Conservation (phyloP, 192 early-diverging fungal genomes). For the Kickxella alabastrina region DNA sequence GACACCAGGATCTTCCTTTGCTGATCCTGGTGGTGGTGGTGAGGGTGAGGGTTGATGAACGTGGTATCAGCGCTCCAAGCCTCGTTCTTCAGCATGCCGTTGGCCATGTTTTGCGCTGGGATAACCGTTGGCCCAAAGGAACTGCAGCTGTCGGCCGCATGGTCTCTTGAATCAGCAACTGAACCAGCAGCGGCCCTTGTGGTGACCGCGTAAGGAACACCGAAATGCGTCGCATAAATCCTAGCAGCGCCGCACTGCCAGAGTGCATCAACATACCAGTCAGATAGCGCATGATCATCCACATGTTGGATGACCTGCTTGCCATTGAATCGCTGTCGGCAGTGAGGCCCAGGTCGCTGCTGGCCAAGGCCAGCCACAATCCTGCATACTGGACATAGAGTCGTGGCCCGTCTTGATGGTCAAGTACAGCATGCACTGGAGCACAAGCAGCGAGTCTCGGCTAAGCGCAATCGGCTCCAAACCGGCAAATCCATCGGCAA, state of each 20-base stretch:
- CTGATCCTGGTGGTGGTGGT: not conserved
- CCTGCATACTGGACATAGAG: conserved; percentile 25
- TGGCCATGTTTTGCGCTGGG: conserved; percentile 7
- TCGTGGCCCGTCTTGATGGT: conserved; percentile 17
- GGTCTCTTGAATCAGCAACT: conserved; percentile 19
- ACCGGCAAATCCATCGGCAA: not conserved
- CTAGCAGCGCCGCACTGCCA: conserved; percentile 27
- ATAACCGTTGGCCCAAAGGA: conserved; percentile 10
- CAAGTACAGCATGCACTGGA: conserved; percentile 47
- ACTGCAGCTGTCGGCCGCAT: conserved; percentile 14
- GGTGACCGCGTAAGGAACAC: conserved; percentile 45
- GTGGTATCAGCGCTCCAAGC: conserved; percentile 27
- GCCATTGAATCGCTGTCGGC: not conserved
- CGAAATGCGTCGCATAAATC: conserved; percentile 27
- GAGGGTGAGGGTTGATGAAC: conserved; percentile 3
- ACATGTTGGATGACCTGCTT: conserved; percentile 11
- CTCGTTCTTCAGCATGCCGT: conserved; percentile 17
- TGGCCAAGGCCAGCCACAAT: conserved; percentile 33
- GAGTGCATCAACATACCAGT: conserved; percentile 18
- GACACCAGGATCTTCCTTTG: conserved; percentile 14
- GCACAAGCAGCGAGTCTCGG: conserved; percentile 32
- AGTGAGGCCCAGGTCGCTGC: not conserved
- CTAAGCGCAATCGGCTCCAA: conserved; percentile 23
- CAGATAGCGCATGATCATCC: conserved; percentile 33
- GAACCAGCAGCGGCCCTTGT: conserved; percentile 30